These are phyloP conservation scores for Candida gorgasii DNA, from an alignment of 805 yeast species.

Conservation along the genomic window DNA sequence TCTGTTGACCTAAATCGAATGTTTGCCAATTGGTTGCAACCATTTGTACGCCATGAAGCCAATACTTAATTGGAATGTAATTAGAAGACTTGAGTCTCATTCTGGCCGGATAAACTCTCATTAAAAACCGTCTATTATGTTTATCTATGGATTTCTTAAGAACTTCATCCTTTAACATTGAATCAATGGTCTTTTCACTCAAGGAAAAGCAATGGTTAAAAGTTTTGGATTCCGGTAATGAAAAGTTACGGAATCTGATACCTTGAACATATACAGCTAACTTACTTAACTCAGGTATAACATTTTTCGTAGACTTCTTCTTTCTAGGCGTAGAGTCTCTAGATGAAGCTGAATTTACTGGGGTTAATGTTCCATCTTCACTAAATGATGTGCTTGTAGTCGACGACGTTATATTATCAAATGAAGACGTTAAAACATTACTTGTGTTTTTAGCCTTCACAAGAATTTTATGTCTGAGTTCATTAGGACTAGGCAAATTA, in stretches of 20 bases:
- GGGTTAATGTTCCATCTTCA: slow-evolving; percentile 31
- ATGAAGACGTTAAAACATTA: slow-evolving; percentile 11
- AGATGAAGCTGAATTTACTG: slow-evolving; percentile 4
- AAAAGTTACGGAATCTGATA: slow-evolving; percentile 73
- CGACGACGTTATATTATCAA: slow-evolving; percentile 11
- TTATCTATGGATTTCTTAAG: slow-evolving; percentile 60
- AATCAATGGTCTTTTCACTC: slow-evolving; percentile 67
- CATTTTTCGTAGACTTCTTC: slow-evolving; percentile 21
- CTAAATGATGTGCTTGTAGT: slow-evolving; percentile 41
- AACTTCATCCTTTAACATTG: slow-evolving; percentile 62
- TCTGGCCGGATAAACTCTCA: slow-evolving; percentile 87
- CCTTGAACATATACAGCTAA: slow-evolving; percentile 78
- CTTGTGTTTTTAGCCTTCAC: slow-evolving; percentile 73
- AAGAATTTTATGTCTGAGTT: slow-evolving; percentile 67
- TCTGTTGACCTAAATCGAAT: slow-evolving; percentile 82
- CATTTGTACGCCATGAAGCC: slow-evolving; percentile 90
- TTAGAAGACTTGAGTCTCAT: slow-evolving; percentile 76
- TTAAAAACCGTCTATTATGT: slow-evolving; percentile 73
- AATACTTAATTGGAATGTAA: slow-evolving; percentile 73
- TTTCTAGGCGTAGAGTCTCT: slow-evolving; percentile 22
- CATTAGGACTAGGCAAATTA: slow-evolving; percentile 69
- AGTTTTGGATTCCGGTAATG: slow-evolving; percentile 82
- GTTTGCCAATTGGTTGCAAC: slow-evolving; percentile 98
- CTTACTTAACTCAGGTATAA: slow-evolving; percentile 47
- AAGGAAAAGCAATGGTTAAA: slow-evolving; percentile 83